Conservation (phyloP, 2,329 filamentous ascomycete genomes). For the Penicillium carneum region DNA sequence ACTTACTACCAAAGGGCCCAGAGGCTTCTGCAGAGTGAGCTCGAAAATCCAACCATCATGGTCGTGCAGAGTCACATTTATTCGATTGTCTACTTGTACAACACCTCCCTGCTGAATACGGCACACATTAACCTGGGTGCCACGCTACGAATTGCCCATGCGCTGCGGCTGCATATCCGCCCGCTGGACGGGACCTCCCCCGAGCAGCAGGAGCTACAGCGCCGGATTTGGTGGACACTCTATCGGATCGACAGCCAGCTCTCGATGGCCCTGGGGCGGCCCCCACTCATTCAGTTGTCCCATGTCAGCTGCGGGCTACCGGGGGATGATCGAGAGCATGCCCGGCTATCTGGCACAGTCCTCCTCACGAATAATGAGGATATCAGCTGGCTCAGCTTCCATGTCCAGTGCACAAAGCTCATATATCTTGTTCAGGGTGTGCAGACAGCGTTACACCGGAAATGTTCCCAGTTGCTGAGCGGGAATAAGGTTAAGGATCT, state of each 20-base stretch:
- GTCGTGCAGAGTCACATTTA: slow-evolving; percentile 60
- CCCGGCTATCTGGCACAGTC: slow-evolving; percentile 1
- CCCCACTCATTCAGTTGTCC: slow-evolving; percentile 5
- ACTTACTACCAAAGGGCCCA: slow-evolving; percentile 59
- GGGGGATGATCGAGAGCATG: neutral
- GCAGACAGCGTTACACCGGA: slow-evolving; percentile 1
- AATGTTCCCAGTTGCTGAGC: slow-evolving; percentile 2
- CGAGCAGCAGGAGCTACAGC: slow-evolving; percentile 54
- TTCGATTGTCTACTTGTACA: slow-evolving; percentile 5
- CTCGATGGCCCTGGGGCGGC: slow-evolving; percentile 48
- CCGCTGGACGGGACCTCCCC: slow-evolving; percentile 32
- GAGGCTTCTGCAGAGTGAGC: slow-evolving; percentile 53
- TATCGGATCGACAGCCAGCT: slow-evolving; percentile 58
- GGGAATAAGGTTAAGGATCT: neutral
- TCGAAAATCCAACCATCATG: slow-evolving; percentile 57
- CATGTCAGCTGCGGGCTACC: slow-evolving; percentile 4
- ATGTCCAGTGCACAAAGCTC: slow-evolving; percentile 4
- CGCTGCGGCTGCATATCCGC: slow-evolving; percentile 4
- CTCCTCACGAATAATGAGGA: slow-evolving; percentile 1
- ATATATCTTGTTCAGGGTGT: neutral
- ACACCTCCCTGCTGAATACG: neutral
- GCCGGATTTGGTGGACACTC: slow-evolving; percentile 61
- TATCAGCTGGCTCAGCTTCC: slow-evolving; percentile 4
- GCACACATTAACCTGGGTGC: neutral
- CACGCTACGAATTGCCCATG: slow-evolving; percentile 1